Conservation (phyloP, 1,139 yeast species). For the Yamadazyma membranifaciens region DNA sequence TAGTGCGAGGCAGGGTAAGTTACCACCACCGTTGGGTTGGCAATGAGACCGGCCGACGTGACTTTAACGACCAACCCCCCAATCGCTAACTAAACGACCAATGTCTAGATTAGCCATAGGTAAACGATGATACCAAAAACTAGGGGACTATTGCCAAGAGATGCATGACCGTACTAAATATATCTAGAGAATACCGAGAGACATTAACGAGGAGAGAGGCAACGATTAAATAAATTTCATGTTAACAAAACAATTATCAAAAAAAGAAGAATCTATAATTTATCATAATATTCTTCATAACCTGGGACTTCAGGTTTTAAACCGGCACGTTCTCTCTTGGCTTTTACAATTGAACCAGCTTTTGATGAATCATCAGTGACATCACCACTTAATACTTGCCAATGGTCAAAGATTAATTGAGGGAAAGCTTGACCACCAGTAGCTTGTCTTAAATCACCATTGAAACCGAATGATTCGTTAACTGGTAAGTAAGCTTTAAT, state of each 20-base stretch:
- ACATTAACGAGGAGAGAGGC: neutral
- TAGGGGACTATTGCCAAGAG: too few species aligned
- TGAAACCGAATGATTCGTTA: conserved; percentile 99
- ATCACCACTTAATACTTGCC: conserved; percentile 90
- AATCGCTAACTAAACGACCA: too few species aligned
- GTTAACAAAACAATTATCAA: conserved; percentile 13
- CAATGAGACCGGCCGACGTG: too few species aligned
- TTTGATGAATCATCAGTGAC: conserved; percentile 89
- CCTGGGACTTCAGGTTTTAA: conserved; percentile 97
- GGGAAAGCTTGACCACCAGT: conserved; percentile 99
- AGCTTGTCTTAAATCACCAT: conserved; percentile 99
- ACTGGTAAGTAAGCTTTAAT: conserved; percentile 99
- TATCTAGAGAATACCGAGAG: neutral
- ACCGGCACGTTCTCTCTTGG: conserved; percentile 96
- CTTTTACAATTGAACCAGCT: conserved; percentile 91
- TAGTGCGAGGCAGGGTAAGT: too few species aligned
- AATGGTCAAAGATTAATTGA: conserved; percentile 99
- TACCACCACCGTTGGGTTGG: too few species aligned
- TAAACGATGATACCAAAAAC: too few species aligned
- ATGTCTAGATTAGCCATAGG: too few species aligned
- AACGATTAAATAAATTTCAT: conserved; percentile 9
- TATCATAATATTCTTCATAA: conserved; percentile 99
- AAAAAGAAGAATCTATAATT: conserved; percentile 61
- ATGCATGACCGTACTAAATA: too few species aligned
- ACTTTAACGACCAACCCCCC: too few species aligned